Evolutionary conservation across 1,139 yeast species (phyloP).

Genomic region (Starmera stellimalicola): DNA sequence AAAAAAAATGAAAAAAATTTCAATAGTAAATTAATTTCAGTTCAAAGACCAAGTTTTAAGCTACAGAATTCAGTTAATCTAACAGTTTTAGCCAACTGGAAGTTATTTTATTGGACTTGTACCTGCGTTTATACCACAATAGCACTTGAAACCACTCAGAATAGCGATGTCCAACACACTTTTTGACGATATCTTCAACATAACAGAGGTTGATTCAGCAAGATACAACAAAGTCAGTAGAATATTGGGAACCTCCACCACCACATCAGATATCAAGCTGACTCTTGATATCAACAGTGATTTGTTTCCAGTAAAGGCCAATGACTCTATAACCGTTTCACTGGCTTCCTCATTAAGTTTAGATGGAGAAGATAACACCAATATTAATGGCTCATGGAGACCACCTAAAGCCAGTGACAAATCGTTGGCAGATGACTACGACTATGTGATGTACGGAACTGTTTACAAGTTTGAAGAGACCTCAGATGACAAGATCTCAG

Average conservation of each 20-base stretch:
- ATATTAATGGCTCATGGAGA: conserved; percentile 73
- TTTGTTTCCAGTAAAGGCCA: conserved; percentile 73
- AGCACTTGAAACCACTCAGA: background rate
- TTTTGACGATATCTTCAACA: conserved; percentile 88
- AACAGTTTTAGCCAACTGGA: too few relatives aligned
- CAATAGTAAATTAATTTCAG: too few relatives aligned
- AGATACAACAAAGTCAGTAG: conserved; percentile 91
- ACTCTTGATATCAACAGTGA: conserved; percentile 91
- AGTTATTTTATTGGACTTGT: too few relatives aligned
- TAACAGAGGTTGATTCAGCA: conserved; percentile 78
- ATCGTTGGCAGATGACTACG: conserved; percentile 91
- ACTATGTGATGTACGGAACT: conserved; percentile 97
- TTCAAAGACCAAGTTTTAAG: too few relatives aligned
- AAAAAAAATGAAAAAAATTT: background rate
- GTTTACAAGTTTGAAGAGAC: conserved; percentile 95
- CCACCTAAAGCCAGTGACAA: conserved; percentile 80
- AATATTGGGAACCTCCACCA: conserved; percentile 79
- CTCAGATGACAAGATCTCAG: conserved; percentile 55
- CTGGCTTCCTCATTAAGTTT: conserved; percentile 65
- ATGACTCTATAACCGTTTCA: conserved; percentile 81
- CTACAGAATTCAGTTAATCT: too few relatives aligned
- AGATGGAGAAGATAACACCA: conserved; percentile 42
- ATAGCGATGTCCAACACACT: conserved; percentile 69
- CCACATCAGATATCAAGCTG: conserved; percentile 73
- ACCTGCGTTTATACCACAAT: background rate